These are phyloP conservation scores for Yamadazyma endophytica DNA, from an alignment of 805 yeast species.

Conservation along the genomic window DNA sequence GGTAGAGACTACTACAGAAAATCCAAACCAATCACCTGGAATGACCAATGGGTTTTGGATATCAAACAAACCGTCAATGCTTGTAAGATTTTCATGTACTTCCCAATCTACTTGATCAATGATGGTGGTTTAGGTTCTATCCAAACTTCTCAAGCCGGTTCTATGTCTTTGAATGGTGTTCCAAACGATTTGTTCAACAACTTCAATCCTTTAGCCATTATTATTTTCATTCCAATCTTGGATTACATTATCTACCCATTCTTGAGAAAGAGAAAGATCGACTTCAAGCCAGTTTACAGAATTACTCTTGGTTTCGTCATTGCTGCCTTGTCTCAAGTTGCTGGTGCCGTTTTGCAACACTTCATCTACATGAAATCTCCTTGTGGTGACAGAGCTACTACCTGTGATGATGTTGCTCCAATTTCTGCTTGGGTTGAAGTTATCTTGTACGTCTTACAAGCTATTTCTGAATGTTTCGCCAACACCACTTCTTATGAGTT, in stretches of 20 bases:
- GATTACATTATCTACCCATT: slow-evolving; percentile 44
- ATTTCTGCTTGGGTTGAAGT: slow-evolving; percentile 23
- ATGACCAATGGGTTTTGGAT: slow-evolving; percentile 45
- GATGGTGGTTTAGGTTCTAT: slow-evolving; percentile 46
- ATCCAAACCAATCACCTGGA: slow-evolving; percentile 34
- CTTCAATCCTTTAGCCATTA: slow-evolving; percentile 51
- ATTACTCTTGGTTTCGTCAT: slow-evolving; percentile 44
- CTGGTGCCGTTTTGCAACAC: slow-evolving; percentile 47
- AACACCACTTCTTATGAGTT: slow-evolving; percentile 48
- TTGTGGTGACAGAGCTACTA: slow-evolving; percentile 43
- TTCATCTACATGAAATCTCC: slow-evolving; percentile 45
- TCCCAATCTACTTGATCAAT: slow-evolving; percentile 29
- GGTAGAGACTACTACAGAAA: slow-evolving; percentile 30
- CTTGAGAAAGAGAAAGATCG: slow-evolving; percentile 36
- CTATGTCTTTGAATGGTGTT: slow-evolving; percentile 47
- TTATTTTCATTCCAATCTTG: slow-evolving; percentile 46
- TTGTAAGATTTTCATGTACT: slow-evolving; percentile 43
- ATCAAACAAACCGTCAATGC: slow-evolving; percentile 38
- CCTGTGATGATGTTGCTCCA: slow-evolving; percentile 24
- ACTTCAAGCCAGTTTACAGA: slow-evolving; percentile 39
- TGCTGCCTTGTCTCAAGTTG: slow-evolving; percentile 43
- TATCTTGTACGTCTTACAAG: slow-evolving; percentile 15
- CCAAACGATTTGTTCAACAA: slow-evolving; percentile 53
- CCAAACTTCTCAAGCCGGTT: slow-evolving; percentile 50
- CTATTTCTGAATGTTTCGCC: slow-evolving; percentile 52